A percentile compares a stretch with the other conserved stretches of the same genome.
These are phyloP conservation scores for Cajanus cajan DNA, from an alignment of 306 rosid genomes.

Conservation along the genomic window DNA sequence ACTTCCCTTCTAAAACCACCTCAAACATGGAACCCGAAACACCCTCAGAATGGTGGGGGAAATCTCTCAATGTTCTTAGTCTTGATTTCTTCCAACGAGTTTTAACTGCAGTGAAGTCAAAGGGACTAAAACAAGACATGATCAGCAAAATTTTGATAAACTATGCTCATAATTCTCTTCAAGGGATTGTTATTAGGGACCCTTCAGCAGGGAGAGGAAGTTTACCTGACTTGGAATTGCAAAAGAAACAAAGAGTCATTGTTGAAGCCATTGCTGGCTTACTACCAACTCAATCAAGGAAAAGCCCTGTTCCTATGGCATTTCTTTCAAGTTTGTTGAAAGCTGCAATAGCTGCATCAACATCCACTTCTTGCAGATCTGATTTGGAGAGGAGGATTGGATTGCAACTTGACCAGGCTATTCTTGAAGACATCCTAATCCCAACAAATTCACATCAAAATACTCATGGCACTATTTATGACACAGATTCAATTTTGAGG, in stretches of 20 bases:
- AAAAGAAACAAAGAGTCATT: conserved; percentile 78
- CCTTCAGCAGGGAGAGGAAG: conserved; percentile 59
- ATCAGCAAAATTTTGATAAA: conserved; percentile 87
- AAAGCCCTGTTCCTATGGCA: conserved; percentile 89
- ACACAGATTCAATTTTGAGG: conserved; percentile 77
- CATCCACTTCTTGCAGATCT: conserved; percentile 76
- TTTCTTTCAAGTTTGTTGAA: conserved; percentile 94
- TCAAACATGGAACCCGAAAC: conserved; percentile 70
- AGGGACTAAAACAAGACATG: conserved; percentile 91
- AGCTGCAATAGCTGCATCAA: conserved; percentile 75
- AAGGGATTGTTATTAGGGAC: conserved; percentile 68
- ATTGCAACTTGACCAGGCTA: conserved; percentile 91
- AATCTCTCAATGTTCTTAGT: conserved; percentile 60
- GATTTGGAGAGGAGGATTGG: conserved; percentile 94
- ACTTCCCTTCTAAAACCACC: conserved; percentile 54
- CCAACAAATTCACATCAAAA: conserved; percentile 71
- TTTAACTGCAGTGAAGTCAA: conserved; percentile 71
- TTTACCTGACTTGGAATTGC: conserved; percentile 62
- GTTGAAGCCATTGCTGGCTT: conserved; percentile 81
- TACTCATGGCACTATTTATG: conserved; percentile 62
- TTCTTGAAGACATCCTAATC: conserved; percentile 89
- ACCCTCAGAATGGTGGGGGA: conserved; percentile 98
- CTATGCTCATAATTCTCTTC: conserved; percentile 83
- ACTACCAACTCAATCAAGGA: conserved; percentile 88
- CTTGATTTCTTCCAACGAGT: conserved; percentile 87